These are phyloP conservation scores for Pyricularia pennisetigena DNA, from an alignment of 2,329 filamentous ascomycete genomes.

Conservation along the genomic window DNA sequence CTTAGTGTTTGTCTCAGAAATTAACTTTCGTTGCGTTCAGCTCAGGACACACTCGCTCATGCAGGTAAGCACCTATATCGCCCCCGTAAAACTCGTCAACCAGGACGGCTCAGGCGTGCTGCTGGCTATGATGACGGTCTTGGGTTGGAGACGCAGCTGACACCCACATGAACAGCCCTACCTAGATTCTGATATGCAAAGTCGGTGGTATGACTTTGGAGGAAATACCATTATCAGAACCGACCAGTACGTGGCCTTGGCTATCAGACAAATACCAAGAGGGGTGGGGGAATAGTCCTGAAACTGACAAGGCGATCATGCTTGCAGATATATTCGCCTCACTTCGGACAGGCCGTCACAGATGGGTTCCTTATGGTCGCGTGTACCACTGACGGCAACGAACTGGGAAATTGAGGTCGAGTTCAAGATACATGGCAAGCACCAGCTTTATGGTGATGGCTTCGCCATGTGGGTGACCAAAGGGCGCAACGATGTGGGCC, in stretches of 20 bases:
- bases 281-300: not conserved
- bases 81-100: not conserved
- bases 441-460: conserved; percentile 88
- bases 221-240: conserved; percentile 80
- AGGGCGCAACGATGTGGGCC: conserved; percentile 68
- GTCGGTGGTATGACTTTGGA: conserved; percentile 98
- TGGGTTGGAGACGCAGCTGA: conserved; percentile 1
- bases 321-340: conserved; percentile 73
- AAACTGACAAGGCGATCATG: conserved; percentile 13
- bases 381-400: conserved; percentile 88
- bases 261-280: not conserved
- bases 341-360: conserved; percentile 86
- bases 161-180: conserved; percentile 56
- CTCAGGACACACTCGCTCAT: conserved; percentile 78
- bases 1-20: conserved; percentile 7
- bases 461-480: conserved; percentile 98
- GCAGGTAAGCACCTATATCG: conserved; percentile 45
- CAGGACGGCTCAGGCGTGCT: not conserved
- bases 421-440: conserved; percentile 84
- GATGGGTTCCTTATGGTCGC: conserved; percentile 86
- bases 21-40: conserved; percentile 30
- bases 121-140: not conserved
- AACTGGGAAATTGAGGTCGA: conserved; percentile 99
- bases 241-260: conserved; percentile 43
- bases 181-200: conserved; percentile 95